These are phyloP conservation scores for Penicillium sp. DNA, from an alignment of 2,329 filamentous ascomycete species.

Conservation along the genomic window DNA sequence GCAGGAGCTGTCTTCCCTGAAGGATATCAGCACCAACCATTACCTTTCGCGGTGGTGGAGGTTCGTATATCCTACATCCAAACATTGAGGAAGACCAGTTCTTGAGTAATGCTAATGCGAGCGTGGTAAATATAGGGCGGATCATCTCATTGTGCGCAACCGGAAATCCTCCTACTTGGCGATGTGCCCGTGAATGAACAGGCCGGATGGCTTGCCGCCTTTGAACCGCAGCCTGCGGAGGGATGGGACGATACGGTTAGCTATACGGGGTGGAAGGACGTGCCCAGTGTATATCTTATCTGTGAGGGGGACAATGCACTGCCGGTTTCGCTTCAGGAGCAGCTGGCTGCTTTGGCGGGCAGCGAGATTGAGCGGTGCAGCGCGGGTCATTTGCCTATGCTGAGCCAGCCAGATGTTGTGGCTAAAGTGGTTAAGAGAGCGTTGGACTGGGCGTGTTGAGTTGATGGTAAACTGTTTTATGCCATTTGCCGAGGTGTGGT, in stretches of 20 bases:
- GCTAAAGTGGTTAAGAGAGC: background rate
- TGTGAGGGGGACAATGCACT: background rate
- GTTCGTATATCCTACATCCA: background rate
- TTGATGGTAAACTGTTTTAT: too few relatives aligned
- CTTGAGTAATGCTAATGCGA: background rate
- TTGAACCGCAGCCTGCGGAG: background rate
- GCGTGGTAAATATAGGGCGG: background rate
- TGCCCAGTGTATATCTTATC: slow-evolving; percentile 1
- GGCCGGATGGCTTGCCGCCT: background rate
- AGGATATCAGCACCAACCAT: slow-evolving; percentile 1
- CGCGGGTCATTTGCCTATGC: background rate
- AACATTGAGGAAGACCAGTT: background rate
- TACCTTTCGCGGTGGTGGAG: background rate
- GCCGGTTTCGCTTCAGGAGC: background rate
- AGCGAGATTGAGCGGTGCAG: background rate
- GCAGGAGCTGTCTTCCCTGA: background rate
- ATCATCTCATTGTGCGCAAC: background rate
- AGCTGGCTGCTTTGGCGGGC: background rate
- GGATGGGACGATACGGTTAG: background rate
- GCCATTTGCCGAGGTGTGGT: too few relatives aligned
- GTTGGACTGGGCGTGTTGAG: background rate
- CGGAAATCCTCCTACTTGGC: background rate
- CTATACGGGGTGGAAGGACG: slow-evolving; percentile 3
- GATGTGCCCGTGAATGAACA: background rate
- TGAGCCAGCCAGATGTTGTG: background rate